Evolutionary conservation across 805 yeast species (phyloP), one percentile per base, ranked within the genome.

Genomic region (Wickerhamiella cacticola): DNA sequence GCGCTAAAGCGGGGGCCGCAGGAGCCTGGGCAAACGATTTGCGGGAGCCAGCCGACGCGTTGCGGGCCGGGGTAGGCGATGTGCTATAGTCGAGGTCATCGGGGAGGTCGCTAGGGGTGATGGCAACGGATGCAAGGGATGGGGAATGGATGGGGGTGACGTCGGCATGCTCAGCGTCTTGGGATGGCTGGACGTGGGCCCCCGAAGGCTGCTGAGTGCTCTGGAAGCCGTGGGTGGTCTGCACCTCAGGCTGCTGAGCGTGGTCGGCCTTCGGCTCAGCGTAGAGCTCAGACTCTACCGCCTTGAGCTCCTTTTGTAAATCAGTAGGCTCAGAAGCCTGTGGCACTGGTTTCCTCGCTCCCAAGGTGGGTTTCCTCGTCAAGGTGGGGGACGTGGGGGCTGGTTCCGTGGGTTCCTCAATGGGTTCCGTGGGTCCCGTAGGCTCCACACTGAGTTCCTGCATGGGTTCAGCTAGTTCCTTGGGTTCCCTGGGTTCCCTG

Each of bases 51-150:
- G 12, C 15, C 15, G 42, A 22, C 3, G 6, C 23, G 10, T 35
- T 15, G 15, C 25, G 25, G 5, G 25, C 12, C 5, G 40, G 40
- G 4, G 40, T 35, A 19, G 40, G 40, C 13, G 40, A 35, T 6
- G 25, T n/a, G 12, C 21, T 22, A 5, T 3, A n/a, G 40, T 35
- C 25, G 21, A n/a, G 21, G 21, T 39, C 21, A n/a, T 12, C 15
- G 18, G 45, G 45, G 5, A 41, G 45, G 12, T 41, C 35, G 45
- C 45, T 41, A 21, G 45, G 45, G 19, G 45, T 28, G 23, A 41
- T n/a, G 13, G 45, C 45, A 8, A 41, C 24, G 36, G 35, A 16
- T 16, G 45, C 45, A 15, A 41, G 45, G 10, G 36, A 18, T 5
- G 45, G 45, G 18, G 45, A 41, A 21, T 41, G 45, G 10, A 29